These are phyloP conservation scores for Aspergillus neotritici DNA, from an alignment of 2,329 filamentous ascomycete species.

Conservation along the genomic window DNA sequence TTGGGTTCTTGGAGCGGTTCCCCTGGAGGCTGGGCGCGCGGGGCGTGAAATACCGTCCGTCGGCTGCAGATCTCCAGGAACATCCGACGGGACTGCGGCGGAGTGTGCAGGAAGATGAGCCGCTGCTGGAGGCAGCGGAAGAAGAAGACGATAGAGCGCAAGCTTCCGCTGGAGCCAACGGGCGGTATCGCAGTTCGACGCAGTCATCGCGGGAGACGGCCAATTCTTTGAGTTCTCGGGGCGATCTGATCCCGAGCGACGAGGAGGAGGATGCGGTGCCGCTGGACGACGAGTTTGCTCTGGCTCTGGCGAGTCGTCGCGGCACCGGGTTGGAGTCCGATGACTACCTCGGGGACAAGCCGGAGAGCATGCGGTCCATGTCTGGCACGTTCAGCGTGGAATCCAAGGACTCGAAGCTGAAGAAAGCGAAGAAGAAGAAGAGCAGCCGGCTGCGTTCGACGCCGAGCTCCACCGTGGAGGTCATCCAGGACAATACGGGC, in stretches of 20 bases:
- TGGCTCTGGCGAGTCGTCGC: slow-evolving; percentile 65
- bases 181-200: slow-evolving; percentile 67
- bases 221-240: slow-evolving; percentile 79
- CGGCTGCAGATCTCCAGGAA: slow-evolving; percentile 83
- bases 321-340: slow-evolving; percentile 56
- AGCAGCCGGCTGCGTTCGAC: slow-evolving; percentile 23
- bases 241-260: slow-evolving; percentile 87
- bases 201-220: slow-evolving; percentile 73
- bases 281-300: slow-evolving; percentile 84
- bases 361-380: slow-evolving; percentile 34
- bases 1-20: slow-evolving; percentile 76
- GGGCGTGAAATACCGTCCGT: slow-evolving; percentile 80
- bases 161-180: slow-evolving; percentile 12
- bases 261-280: slow-evolving; percentile 92
- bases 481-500: slow-evolving; percentile 30
- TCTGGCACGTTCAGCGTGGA: slow-evolving; percentile 46
- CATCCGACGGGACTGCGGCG: slow-evolving; percentile 58
- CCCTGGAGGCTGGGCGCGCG: slow-evolving; percentile 78
- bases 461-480: slow-evolving; percentile 20
- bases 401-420: slow-evolving; percentile 40
- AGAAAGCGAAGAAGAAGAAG: slow-evolving; percentile 27
- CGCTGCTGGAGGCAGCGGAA: slow-evolving; percentile 62
- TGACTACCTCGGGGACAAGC: slow-evolving; percentile 64
- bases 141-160: slow-evolving; percentile 35
- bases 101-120: slow-evolving; percentile 57